Percentiles rank a stretch among this genome's conserved stretches.
These are phyloP conservation scores for Pyrenophora seminiperda DNA, from an alignment of 2,329 filamentous ascomycete species.

Conservation along the genomic window DNA sequence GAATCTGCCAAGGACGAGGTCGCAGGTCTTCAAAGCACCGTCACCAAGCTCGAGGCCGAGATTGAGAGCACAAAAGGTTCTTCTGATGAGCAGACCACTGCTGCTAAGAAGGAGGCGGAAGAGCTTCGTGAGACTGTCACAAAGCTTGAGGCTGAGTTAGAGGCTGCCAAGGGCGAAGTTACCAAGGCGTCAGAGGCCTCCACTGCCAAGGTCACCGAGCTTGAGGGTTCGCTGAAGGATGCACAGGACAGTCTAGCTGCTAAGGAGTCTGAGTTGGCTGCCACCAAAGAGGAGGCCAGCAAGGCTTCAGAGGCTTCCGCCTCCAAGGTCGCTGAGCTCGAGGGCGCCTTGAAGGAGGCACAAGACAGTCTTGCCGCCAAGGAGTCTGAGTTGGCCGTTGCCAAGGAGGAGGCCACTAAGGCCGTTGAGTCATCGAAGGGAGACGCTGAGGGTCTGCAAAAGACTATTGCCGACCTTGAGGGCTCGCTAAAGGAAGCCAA, in stretches of 20 bases:
- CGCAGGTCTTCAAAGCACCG: constrained; percentile 28
- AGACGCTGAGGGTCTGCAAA: constrained; percentile 20
- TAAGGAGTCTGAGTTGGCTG: constrained; percentile 31
- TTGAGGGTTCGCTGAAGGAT: constrained; percentile 30
- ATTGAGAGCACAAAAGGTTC: constrained; percentile 23
- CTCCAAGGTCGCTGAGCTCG: constrained; percentile 33
- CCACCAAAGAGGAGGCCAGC: constrained; percentile 22
- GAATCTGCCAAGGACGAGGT: constrained; percentile 31
- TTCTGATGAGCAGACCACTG: constrained; percentile 18
- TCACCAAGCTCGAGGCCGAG: constrained; percentile 34
- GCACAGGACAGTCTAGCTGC: constrained; percentile 23
- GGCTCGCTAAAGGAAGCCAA: constrained; percentile 18
- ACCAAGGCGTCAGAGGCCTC: constrained; percentile 27
- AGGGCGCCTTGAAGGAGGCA: constrained; percentile 25
- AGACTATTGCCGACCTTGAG: constrained; percentile 30
- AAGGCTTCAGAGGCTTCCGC: constrained; percentile 28
- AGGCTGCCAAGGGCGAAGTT: constrained; percentile 20
- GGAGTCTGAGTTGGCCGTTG: constrained; percentile 29
- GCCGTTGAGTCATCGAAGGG: constrained; percentile 25
- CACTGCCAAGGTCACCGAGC: constrained; percentile 31
- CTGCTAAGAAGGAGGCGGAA: constrained; percentile 21
- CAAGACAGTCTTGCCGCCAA: constrained; percentile 26
- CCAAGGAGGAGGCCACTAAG: constrained; percentile 27
- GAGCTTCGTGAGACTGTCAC: constrained; percentile 17
- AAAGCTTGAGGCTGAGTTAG: constrained; percentile 24